Conservation (phyloP, 768 basidiomycete genomes). For the Pisolithus marmoratus region DNA sequence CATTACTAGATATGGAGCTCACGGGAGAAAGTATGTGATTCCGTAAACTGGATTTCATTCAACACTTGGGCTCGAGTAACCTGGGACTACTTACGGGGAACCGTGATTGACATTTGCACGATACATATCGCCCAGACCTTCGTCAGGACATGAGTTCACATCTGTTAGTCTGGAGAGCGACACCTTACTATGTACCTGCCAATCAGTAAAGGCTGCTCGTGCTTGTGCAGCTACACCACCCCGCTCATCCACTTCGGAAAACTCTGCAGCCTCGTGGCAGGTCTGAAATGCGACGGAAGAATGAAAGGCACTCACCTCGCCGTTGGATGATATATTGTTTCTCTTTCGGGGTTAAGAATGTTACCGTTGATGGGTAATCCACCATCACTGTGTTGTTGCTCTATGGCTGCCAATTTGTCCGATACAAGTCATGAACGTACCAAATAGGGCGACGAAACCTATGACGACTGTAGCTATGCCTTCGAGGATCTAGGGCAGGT, state of each 20-base stretch:
- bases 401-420: not conserved
- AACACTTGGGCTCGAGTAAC: not conserved
- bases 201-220: constrained; percentile 47
- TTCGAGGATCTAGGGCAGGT: constrained; percentile 38
- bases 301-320: constrained; percentile 39
- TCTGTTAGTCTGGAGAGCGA: not conserved
- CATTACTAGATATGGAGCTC: constrained; percentile 1
- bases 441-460: constrained; percentile 44
- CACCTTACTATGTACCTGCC: constrained; percentile 41
- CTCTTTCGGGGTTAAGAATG: constrained; percentile 59
- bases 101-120: constrained; percentile 52
- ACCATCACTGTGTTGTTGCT: constrained; percentile 39
- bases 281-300: no score
- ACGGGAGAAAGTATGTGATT: constrained; percentile 63
- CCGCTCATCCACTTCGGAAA: constrained; percentile 40
- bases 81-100: constrained; percentile 41
- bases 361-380: constrained; percentile 54
- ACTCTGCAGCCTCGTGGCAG: constrained; percentile 43
- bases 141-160: not conserved
- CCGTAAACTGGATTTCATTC: constrained; percentile 44
- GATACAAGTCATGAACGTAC: constrained; percentile 23
- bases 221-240: constrained; percentile 53
- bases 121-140: constrained; percentile 16
- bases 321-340: constrained; percentile 47
- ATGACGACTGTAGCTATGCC: constrained; percentile 55